phyloP scores from a whole-genome alignment of 2,329 filamentous ascomycete genomes.

The Stemphylium vesicarium region DNA sequence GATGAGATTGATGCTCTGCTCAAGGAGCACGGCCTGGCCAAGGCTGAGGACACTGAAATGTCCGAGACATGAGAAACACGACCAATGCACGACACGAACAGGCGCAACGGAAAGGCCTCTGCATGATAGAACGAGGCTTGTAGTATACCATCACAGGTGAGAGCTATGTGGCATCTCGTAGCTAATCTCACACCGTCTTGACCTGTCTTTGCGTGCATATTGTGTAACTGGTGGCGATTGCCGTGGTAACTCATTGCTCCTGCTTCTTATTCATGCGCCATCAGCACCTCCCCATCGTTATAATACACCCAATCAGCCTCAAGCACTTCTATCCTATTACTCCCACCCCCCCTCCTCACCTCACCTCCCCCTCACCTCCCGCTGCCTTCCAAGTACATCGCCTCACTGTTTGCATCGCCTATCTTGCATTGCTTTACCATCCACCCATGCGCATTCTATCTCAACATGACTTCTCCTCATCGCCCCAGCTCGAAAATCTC shows the following conservation, averaged over 20 bases:
- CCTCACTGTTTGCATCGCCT: constrained; percentile 24
- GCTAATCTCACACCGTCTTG: constrained; percentile 36
- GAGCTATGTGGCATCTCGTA: constrained; percentile 33
- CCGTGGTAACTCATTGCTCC: neutral
- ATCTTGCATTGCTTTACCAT: constrained; percentile 26
- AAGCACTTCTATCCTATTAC: neutral
- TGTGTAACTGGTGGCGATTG: neutral
- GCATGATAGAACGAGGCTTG: constrained; percentile 39
- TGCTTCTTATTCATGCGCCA: neutral
- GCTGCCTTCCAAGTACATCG: neutral
- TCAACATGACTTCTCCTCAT: constrained; percentile 35
- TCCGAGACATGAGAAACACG: constrained; percentile 39
- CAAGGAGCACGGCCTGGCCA: constrained; percentile 94
- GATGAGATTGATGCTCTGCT: constrained; percentile 94
- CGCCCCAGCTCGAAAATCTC: constrained; percentile 9
- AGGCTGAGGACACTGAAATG: constrained; percentile 55
- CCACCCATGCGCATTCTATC: constrained; percentile 23
- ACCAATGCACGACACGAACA: constrained; percentile 25
- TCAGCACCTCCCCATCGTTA: neutral
- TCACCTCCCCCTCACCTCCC: constrained; percentile 5
- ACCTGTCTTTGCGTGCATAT: constrained; percentile 9
- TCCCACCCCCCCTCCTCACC: constrained; percentile 12
- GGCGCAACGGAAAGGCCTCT: constrained; percentile 31
- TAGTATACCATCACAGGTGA: constrained; percentile 43
- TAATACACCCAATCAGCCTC: neutral